phyloP scores from a whole-genome alignment of 768 basidiomycete genomes.

The Russula sp. region DNA sequence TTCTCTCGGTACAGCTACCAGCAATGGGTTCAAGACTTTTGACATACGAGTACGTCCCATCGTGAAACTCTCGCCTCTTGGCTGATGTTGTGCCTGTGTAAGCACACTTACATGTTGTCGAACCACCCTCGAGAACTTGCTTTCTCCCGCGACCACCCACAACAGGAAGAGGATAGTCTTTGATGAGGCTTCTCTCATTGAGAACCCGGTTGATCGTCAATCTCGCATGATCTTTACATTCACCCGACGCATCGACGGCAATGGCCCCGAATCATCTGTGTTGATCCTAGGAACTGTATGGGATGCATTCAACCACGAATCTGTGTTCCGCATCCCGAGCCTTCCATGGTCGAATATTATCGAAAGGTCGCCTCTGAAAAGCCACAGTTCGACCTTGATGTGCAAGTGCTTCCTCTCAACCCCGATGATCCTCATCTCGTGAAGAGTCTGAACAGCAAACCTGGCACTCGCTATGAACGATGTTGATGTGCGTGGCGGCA shows the following conservation, averaged over 20 bases:
- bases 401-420: slow-evolving; percentile 80
- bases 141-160: slow-evolving; percentile 79
- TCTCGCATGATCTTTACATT: slow-evolving; percentile 99
- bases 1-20: slow-evolving; percentile 92
- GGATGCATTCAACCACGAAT: slow-evolving; percentile 86
- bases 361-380: slow-evolving; percentile 86
- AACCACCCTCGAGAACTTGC: slow-evolving; percentile 98
- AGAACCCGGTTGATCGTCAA: slow-evolving; percentile 95
- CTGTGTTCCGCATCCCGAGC: slow-evolving; percentile 91
- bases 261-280: slow-evolving; percentile 93
- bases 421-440: slow-evolving; percentile 86
- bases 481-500: slow-evolving; percentile 70
- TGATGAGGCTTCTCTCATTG: slow-evolving; percentile 93
- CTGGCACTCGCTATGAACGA: slow-evolving; percentile 95
- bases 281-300: slow-evolving; percentile 96
- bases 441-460: slow-evolving; percentile 89
- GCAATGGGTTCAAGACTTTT: slow-evolving; percentile 97
- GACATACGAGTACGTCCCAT: slow-evolving; percentile 71
- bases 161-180: slow-evolving; percentile 93
- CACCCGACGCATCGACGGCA: slow-evolving; percentile 93
- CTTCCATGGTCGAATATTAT: slow-evolving; percentile 94
- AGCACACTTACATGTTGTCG: slow-evolving; percentile 98
- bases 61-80: slow-evolving; percentile 1
- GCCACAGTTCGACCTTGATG: slow-evolving; percentile 90
- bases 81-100: slow-evolving; percentile 21